These are phyloP conservation scores for Trichoderma endophyticum DNA, from an alignment of 2,329 filamentous ascomycete genomes.

Conservation along the genomic window DNA sequence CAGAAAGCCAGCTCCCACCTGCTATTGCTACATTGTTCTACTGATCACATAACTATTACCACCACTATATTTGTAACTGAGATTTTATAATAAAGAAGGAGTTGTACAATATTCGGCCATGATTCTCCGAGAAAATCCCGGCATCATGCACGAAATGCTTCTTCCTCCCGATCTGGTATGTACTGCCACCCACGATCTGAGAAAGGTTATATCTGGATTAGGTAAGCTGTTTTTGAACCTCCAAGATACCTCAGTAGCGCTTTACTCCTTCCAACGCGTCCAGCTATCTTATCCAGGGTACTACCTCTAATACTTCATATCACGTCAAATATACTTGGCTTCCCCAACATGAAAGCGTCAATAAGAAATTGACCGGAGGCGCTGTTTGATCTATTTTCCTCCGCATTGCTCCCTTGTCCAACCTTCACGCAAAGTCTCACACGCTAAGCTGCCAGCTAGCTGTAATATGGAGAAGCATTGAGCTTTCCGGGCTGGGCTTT, in stretches of 20 bases:
- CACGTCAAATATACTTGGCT: not conserved
- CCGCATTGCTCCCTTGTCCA: not conserved
- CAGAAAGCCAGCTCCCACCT: not conserved
- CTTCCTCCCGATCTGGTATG: not conserved
- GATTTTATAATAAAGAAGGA: not conserved
- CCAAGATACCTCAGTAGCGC: not conserved
- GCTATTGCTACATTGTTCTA: too few relatives aligned
- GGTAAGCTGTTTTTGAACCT: not conserved
- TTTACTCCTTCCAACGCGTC: not conserved
- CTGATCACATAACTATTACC: too few relatives aligned
- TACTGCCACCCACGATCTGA: not conserved
- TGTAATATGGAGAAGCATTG: slow-evolving; percentile 1
- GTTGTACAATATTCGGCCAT: not conserved
- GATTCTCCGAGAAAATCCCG: not conserved
- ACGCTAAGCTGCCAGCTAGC: not conserved
- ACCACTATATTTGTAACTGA: not conserved
- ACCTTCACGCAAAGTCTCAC: not conserved
- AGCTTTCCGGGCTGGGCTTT: not conserved
- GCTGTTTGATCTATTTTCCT: not conserved
- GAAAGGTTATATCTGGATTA: not conserved
- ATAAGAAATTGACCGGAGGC: not conserved
- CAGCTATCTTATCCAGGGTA: not conserved
- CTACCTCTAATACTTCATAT: not conserved
- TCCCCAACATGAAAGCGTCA: not conserved
- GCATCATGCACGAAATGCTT: not conserved